Evolutionary conservation across 345 rosid species (phyloP).

Genomic region (Erucastrum elatum): DNA sequence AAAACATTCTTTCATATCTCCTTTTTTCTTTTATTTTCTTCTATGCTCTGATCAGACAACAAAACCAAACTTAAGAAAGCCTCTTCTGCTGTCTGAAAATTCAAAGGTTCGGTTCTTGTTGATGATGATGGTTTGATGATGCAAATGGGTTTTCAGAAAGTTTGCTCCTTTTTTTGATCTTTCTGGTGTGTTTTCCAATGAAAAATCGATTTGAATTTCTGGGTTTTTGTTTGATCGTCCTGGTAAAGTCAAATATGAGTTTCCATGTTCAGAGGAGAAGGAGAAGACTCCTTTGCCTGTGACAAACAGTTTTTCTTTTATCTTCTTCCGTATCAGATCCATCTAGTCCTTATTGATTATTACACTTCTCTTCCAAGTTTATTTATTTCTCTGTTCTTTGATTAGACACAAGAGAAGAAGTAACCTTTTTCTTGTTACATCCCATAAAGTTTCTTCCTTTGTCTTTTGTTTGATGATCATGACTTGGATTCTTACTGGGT

Average conservation of each 20-base stretch:
- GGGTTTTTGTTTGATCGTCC: conserved; percentile 18
- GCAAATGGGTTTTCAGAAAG: conserved; percentile 55
- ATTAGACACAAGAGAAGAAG: neutral
- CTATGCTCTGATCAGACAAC: conserved; percentile 40
- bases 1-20: conserved; percentile 7
- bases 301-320: conserved; percentile 22
- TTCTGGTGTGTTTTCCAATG: conserved; percentile 6
- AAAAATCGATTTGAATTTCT: conserved; percentile 10
- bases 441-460: neutral
- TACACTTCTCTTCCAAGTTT: neutral
- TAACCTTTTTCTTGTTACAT: neutral
- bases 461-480: conserved; percentile 7
- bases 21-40: neutral
- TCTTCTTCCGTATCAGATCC: conserved; percentile 11
- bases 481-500: conserved; percentile 9
- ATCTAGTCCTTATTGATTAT: neutral
- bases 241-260: conserved; percentile 24
- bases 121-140: conserved; percentile 45
- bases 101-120: conserved; percentile 31
- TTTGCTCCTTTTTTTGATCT: conserved; percentile 29
- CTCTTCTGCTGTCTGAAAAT: conserved; percentile 42
- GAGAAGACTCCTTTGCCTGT: conserved; percentile 37
- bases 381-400: conserved; percentile 8
- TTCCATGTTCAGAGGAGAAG: conserved; percentile 39
- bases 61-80: conserved; percentile 1